These are phyloP conservation scores for Onygenales sp. DNA, from an alignment of 2,329 filamentous ascomycete species.

Conservation along the genomic window DNA sequence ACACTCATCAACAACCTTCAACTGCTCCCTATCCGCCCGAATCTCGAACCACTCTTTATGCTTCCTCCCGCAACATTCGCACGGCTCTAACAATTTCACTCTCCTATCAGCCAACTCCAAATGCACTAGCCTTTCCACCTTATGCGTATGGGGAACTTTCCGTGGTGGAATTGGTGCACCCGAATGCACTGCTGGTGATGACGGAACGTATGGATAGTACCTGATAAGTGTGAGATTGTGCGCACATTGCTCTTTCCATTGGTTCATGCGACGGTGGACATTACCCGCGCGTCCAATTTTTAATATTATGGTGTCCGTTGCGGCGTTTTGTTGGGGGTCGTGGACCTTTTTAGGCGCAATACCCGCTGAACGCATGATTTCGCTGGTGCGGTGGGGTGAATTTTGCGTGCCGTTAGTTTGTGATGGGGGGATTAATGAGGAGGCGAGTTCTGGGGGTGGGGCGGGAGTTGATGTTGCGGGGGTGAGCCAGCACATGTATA, in stretches of 20 bases:
- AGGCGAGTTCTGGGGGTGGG: slow-evolving; percentile 40
- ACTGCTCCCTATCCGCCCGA: slow-evolving; percentile 59
- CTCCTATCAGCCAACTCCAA: slow-evolving; percentile 62
- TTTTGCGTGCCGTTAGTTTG: slow-evolving; percentile 12
- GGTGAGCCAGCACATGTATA: slow-evolving; percentile 98
- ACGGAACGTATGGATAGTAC: slow-evolving; percentile 75
- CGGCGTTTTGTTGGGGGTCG: not conserved
- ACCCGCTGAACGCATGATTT: slow-evolving; percentile 29
- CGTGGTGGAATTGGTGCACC: slow-evolving; percentile 7
- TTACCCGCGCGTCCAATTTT: slow-evolving; percentile 65
- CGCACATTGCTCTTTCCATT: slow-evolving; percentile 90
- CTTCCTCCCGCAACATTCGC: slow-evolving; percentile 68
- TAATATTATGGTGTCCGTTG: slow-evolving; percentile 51
- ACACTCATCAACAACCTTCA: slow-evolving; percentile 61
- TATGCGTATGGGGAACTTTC: slow-evolving; percentile 67
- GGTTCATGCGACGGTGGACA: slow-evolving; percentile 79
- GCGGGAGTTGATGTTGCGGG: slow-evolving; percentile 44
- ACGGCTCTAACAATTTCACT: slow-evolving; percentile 52
- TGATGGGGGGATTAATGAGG: slow-evolving; percentile 48
- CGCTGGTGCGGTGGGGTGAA: slow-evolving; percentile 25
- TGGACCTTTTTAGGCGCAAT: slow-evolving; percentile 15
- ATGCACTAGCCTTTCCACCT: slow-evolving; percentile 84
- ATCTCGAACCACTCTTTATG: slow-evolving; percentile 97
- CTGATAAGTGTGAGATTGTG: slow-evolving; percentile 80
- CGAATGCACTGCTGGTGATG: slow-evolving; percentile 22